phyloP scores from a whole-genome alignment of 108 stramenopile genomes.

The Skeletonema tropicum region DNA sequence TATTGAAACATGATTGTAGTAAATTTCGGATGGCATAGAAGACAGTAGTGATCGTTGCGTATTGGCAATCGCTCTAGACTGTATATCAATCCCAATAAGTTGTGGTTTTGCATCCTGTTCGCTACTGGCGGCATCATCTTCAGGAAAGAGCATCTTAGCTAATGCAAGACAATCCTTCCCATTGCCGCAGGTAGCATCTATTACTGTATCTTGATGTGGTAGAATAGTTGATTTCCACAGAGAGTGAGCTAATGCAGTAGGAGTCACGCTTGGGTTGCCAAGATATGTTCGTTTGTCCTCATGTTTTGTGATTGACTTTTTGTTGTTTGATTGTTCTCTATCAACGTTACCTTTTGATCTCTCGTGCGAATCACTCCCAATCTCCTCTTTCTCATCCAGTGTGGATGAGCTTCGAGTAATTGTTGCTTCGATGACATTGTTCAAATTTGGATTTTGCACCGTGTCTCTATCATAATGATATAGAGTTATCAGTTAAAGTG shows the following conservation, averaged over 20 bases:
- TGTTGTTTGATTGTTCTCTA: not conserved
- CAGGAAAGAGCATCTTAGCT: constrained; percentile 65
- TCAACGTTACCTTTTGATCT: constrained; percentile 39
- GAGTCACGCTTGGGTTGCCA: constrained; percentile 70
- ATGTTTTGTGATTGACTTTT: not conserved
- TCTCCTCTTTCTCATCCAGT: not conserved
- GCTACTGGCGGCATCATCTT: constrained; percentile 60
- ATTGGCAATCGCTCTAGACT: constrained; percentile 65
- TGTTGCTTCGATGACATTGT: constrained; percentile 24
- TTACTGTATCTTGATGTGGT: constrained; percentile 72
- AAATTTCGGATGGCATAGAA: constrained; percentile 20
- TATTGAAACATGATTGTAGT: constrained; percentile 32
- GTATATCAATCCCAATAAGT: constrained; percentile 80
- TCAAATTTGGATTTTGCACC: constrained; percentile 3
- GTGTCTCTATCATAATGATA: constrained; percentile 6
- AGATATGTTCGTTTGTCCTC: constrained; percentile 8
- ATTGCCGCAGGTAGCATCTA: constrained; percentile 82
- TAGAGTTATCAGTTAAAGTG: constrained; percentile 14
- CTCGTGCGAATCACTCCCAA: not conserved
- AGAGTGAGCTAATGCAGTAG: constrained; percentile 75
- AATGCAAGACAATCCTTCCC: constrained; percentile 57
- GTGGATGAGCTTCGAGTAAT: constrained; percentile 17
- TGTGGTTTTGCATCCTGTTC: constrained; percentile 58
- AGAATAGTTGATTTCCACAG: constrained; percentile 59
- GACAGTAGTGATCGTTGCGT: constrained; percentile 46